Base-by-base conservation (phyloP, 306 rosid genomes). In the Clitoria ternatea region DNA sequence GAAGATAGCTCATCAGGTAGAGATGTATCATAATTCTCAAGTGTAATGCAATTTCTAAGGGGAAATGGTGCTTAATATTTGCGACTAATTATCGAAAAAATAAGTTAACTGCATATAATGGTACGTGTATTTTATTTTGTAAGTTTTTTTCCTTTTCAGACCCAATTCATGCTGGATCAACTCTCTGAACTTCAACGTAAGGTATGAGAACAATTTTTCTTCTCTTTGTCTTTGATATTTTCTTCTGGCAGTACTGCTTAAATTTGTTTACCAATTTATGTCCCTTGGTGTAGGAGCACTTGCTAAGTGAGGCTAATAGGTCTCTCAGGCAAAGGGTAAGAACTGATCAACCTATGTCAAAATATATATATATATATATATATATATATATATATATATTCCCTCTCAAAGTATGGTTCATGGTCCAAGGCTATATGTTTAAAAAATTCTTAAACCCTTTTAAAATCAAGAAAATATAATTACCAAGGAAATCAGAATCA, bases 151-250 rank as follows among this genome's bases (percentile, higher is more conserved):
- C 40, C 39, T 72, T 18, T 66, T 40, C 88, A 92, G 98, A 89
- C 98, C 26, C 98, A 92, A 53, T 82, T 13, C 82, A 88, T 92
- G 98, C 79, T 92, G 77, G 98, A 92, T 80, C 91, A 92, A 77
- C 96, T 92, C 23, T 73, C 90, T 69, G 96, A 92, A 65, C 96
- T 89, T 80, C 98, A 89, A 83, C 92, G 82, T 8, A 73, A 86
- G 90, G 98, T 92, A 86, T 10, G 82, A 40, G 27, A 74, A 43
- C 73, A 40, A 13, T 33, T 55, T 33, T 35, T 6, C 36, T 39
- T 45, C 62, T 33, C 7, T 49, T 63, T 29, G 10, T 50, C 52
- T 74, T 71, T 61, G 36, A 9, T n/a, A 36, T 29, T 23, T 42
- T 49, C 6, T 6, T 61, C 12, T 44, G 18, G 27, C 4, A 36